Evolutionary conservation across 495 filamentous ascomycete species (phyloP).

Genomic region (Podospora pseudocomata): DNA sequence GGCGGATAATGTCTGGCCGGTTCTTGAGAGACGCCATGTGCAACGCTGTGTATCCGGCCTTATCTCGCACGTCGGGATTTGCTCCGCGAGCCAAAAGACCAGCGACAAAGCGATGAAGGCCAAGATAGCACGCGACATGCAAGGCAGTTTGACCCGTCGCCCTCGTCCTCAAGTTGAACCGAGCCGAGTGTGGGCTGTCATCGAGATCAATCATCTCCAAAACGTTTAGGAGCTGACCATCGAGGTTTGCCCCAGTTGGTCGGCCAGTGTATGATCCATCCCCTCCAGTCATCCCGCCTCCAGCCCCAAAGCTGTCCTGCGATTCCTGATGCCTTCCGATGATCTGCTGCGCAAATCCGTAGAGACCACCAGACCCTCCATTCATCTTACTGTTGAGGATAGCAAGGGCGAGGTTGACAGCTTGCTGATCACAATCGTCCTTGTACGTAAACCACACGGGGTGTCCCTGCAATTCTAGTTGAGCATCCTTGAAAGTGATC

Average conservation of each 20-base stretch:
- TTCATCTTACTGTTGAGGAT: conserved; percentile 57
- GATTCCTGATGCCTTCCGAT: conserved; percentile 32
- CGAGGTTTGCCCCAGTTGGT: conserved; percentile 39
- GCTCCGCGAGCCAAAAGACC: conserved; percentile 78
- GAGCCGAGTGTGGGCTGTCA: conserved; percentile 62
- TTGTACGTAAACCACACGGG: conserved; percentile 68
- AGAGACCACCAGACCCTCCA: conserved; percentile 47
- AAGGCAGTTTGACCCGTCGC: conserved; percentile 75
- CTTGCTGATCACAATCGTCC: conserved; percentile 72
- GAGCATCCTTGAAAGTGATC: conserved; percentile 63
- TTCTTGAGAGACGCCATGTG: conserved; percentile 78
- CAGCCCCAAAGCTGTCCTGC: conserved; percentile 20
- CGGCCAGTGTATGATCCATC: conserved; percentile 14
- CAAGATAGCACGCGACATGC: conserved; percentile 73
- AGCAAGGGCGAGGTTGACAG: conserved; percentile 57
- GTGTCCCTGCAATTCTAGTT: conserved; percentile 36
- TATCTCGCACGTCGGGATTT: conserved; percentile 69
- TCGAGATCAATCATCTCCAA: conserved; percentile 76
- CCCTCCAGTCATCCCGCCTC: conserved; percentile 16
- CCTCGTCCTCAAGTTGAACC: conserved; percentile 56
- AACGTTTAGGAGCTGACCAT: conserved; percentile 65
- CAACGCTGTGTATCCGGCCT: conserved; percentile 77
- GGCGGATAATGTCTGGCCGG: conserved; percentile 69
- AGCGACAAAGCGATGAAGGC: conserved; percentile 72
- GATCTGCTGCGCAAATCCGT: conserved; percentile 52